Evolutionary conservation across 1,284 basidiomycete species (phyloP).

Genomic region (Jaminaea rosea): DNA sequence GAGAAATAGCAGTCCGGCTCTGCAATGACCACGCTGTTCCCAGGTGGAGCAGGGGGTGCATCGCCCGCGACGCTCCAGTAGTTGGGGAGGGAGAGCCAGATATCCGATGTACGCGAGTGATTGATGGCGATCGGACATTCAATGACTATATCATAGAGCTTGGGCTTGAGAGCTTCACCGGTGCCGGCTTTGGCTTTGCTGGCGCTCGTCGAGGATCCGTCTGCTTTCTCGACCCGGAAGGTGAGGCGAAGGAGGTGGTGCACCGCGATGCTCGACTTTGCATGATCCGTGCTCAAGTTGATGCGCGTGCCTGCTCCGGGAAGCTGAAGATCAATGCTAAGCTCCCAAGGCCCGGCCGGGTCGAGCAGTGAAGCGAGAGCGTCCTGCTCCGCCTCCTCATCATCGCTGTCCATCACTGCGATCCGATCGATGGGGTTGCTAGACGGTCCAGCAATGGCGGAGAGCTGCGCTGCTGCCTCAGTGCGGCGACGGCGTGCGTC

Average conservation of each 20-base stretch:
- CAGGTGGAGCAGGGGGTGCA: too few species aligned
- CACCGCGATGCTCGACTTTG: slow-evolving; percentile 68
- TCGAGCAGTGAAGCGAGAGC: slow-evolving; percentile 51
- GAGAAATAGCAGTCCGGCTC: too few species aligned
- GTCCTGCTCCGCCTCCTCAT: slow-evolving; percentile 15
- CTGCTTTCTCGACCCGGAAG: slow-evolving; percentile 64
- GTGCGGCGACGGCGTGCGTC: neutral
- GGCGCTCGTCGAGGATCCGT: slow-evolving; percentile 4
- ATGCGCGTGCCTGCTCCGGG: slow-evolving; percentile 50
- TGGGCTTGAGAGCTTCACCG: neutral
- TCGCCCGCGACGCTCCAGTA: slow-evolving; percentile 22
- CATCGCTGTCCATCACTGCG: neutral
- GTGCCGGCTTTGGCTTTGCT: slow-evolving; percentile 5
- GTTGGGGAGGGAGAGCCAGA: slow-evolving; percentile 39
- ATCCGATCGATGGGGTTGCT: neutral
- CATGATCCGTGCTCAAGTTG: slow-evolving; percentile 74
- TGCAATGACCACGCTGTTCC: too few species aligned
- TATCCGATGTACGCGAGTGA: slow-evolving; percentile 34
- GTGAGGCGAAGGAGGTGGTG: slow-evolving; percentile 72
- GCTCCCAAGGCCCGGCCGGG: slow-evolving; percentile 54
- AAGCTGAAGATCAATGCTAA: slow-evolving; percentile 47
- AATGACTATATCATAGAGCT: slow-evolving; percentile 74
- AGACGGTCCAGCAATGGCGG: neutral
- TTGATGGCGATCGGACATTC: slow-evolving; percentile 62
- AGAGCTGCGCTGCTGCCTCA: neutral